phyloP scores from a whole-genome alignment of 352 stramenopile genomes.

The Elongisporangium undulatum region DNA sequence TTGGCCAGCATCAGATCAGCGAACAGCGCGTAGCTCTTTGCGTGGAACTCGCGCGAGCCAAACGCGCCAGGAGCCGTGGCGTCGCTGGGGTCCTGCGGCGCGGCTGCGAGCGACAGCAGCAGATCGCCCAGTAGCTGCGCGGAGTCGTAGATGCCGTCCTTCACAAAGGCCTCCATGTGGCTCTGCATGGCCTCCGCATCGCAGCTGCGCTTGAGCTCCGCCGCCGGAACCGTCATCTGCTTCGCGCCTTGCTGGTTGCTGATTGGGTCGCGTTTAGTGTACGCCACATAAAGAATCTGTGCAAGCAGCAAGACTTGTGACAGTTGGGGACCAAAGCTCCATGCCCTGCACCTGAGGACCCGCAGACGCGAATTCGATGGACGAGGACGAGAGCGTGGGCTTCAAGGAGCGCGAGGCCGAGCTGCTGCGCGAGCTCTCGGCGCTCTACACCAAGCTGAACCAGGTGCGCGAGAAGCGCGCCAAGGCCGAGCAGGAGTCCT shows the following conservation, averaged over 20 bases:
- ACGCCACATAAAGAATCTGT: too few species aligned
- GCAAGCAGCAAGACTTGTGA: not conserved
- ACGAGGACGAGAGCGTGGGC: conserved; percentile 5
- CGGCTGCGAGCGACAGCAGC: conserved; percentile 40
- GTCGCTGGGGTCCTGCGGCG: conserved; percentile 12
- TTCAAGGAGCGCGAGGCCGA: conserved; percentile 74
- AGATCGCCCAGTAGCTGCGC: conserved; percentile 65
- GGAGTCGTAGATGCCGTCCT: conserved; percentile 40
- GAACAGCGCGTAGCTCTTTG: conserved; percentile 50
- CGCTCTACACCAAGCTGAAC: conserved; percentile 79
- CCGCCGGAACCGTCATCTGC: not conserved
- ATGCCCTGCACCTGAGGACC: not conserved
- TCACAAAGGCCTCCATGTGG: conserved; percentile 51
- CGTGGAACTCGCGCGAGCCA: conserved; percentile 47
- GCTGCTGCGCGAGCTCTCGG: conserved; percentile 63
- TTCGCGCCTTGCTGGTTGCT: too few species aligned
- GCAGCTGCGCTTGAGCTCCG: conserved; percentile 5
- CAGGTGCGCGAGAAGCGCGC: conserved; percentile 76
- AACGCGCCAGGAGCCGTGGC: not conserved
- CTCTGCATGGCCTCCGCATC: conserved; percentile 53
- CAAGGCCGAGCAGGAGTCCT: conserved; percentile 58
- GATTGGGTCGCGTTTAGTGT: too few species aligned
- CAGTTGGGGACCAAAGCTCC: not conserved
- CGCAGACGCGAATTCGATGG: not conserved
- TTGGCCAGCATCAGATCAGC: conserved; percentile 65